Evolutionary conservation across 345 rosid species (phyloP), one percentile per base, ranked within the genome.

Genomic region (Rhizophora mangle): DNA sequence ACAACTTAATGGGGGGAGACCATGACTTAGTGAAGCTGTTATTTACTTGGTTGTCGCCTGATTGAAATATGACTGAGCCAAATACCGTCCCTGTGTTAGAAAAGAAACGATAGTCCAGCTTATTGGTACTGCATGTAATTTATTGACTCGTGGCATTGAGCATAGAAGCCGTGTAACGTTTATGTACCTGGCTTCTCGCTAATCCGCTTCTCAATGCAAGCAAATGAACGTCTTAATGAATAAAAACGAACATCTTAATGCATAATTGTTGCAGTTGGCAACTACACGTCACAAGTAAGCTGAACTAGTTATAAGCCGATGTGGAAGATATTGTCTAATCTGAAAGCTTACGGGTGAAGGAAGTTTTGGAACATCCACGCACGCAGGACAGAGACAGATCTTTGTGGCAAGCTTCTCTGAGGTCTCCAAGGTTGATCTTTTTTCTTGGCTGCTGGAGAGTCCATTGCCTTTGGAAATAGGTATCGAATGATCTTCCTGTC

Each of bases 281-380:
- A 9, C 37, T 34, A 51, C 49, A 56, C 30, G 29, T 56, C 13
- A 29, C 20, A 18, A 2, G 27, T 24, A 54, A 27, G n/a, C 16
- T 8, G 6, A 24, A 24, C 24, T 24, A 24, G 24, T 24, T 24
- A 0, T 24, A 24, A 24, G 24, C 24, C 24, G 47, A 27, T 5
- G 30, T 16, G 27, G 19, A 5, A 4, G 46, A 30, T 8, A 53
- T 4, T 53, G 31, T 19, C 1, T 0, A 13, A 39, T 53, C 49
- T 43, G n/a, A 58, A 34, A 64, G 71, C 86, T 87, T 72, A 95
- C 99, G 97, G 97, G 73, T 95, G 99, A 75, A 95, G 99, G 49
- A 89, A 95, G 85, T 95, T 88, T 62, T 95, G 90, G 79, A 95
- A 91, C 97, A 95, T 91, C 98, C 98, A 91, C 6, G 92, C 83